Percentiles rank a stretch among this genome's conserved stretches.
Conservation (phyloP, 106 monocot species). For the Cymbidium sinense region DNA sequence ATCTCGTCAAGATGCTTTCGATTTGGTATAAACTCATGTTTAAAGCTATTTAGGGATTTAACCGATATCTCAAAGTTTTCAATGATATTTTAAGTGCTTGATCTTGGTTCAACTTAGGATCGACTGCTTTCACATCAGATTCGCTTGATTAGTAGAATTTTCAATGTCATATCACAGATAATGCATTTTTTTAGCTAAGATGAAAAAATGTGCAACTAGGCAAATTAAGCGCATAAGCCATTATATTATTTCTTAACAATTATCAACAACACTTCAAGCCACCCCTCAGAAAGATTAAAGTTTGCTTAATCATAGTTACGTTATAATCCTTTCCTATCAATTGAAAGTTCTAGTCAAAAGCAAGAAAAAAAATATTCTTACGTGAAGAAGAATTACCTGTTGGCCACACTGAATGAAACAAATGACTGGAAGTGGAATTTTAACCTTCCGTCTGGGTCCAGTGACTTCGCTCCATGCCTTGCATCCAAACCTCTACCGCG, state of each 20-base stretch:
- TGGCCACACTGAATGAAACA: conserved; percentile 67
- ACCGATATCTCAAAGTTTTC: no score
- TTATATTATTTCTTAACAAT: background rate
- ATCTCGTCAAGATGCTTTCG: no score
- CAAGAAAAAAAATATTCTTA: background rate
- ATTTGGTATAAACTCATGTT: no score
- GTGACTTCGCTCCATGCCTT: conserved; percentile 63
- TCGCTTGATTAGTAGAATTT: no score
- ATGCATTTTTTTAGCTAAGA: background rate
- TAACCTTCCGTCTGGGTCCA: conserved; percentile 58
- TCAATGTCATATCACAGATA: no score
- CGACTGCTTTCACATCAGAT: no score
- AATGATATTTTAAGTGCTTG: no score
- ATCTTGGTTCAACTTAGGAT: no score
- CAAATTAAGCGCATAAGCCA: background rate
- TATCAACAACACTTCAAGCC: background rate
- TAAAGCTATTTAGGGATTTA: no score
- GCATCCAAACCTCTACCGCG: conserved; percentile 75
- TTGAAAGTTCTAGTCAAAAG: background rate
- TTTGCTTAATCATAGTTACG: background rate
- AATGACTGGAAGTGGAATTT: conserved; percentile 87
- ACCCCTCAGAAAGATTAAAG: background rate
- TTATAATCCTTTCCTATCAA: background rate
- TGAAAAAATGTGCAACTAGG: background rate
- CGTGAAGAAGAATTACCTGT: conserved; percentile 37